Percentiles rank a stretch among this genome's conserved stretches.
phyloP scores from a whole-genome alignment of 768 basidiomycete species.

The Neoboletus subvelutipes region DNA sequence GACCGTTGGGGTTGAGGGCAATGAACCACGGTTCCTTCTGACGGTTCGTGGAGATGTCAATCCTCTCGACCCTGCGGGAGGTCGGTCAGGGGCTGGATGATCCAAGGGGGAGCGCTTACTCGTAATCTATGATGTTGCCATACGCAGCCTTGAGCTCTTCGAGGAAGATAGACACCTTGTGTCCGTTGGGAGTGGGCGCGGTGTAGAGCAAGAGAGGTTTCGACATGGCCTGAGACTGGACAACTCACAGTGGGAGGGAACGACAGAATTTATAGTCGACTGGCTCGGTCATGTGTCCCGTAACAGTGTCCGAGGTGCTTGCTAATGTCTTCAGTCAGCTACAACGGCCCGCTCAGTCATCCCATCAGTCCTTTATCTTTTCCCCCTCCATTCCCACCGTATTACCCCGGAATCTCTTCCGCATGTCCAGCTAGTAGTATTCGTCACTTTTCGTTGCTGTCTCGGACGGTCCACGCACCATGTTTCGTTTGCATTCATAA shows the following conservation, averaged over 20 bases:
- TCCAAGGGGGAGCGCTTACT: slow-evolving; percentile 33
- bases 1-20: slow-evolving; percentile 67
- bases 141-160: slow-evolving; percentile 64
- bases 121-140: slow-evolving; percentile 46
- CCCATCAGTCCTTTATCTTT: slow-evolving; percentile 6
- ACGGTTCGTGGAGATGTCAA: slow-evolving; percentile 61
- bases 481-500: slow-evolving; percentile 88
- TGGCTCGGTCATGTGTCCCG: slow-evolving; percentile 12
- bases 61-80: slow-evolving; percentile 43
- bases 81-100: background rate
- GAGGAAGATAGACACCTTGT: slow-evolving; percentile 49
- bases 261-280: slow-evolving; percentile 10
- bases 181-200: slow-evolving; percentile 58
- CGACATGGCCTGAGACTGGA: slow-evolving; percentile 19
- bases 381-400: slow-evolving; percentile 48
- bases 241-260: background rate
- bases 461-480: slow-evolving; percentile 49
- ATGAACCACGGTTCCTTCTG: slow-evolving; percentile 87
- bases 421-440: slow-evolving; percentile 68
- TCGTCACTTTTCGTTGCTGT: background rate
- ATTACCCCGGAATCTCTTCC: slow-evolving; percentile 79
- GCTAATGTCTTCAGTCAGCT: slow-evolving; percentile 21
- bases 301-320: slow-evolving; percentile 15
- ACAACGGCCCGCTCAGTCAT: background rate
- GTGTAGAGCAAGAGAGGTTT: slow-evolving; percentile 35